phyloP scores from a whole-genome alignment of 208 protist species.

The Sergeia podlipaevii region DNA sequence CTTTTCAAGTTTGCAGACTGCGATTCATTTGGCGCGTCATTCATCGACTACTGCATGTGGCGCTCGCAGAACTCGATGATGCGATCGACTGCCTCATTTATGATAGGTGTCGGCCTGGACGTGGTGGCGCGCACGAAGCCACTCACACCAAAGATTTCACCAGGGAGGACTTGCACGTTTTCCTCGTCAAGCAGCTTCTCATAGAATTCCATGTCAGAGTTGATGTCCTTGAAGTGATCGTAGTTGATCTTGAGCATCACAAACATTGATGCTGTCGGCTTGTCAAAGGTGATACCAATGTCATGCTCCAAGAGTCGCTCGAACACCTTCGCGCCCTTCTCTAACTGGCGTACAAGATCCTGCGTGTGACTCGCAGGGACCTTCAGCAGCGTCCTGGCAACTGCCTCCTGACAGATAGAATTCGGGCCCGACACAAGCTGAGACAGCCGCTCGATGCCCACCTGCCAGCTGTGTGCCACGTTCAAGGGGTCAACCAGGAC shows the following conservation, averaged over 20 bases:
- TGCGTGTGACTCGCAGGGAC: constrained; percentile 42
- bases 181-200: constrained; percentile 79
- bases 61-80: constrained; percentile 75
- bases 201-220: constrained; percentile 79
- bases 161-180: constrained; percentile 88
- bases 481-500: constrained; percentile 64
- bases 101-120: constrained; percentile 56
- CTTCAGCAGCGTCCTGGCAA: constrained; percentile 78
- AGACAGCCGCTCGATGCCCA: constrained; percentile 46
- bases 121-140: constrained; percentile 81
- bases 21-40: too few species aligned
- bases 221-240: constrained; percentile 57
- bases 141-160: constrained; percentile 73
- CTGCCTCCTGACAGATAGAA: constrained; percentile 80
- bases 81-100: constrained; percentile 74
- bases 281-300: constrained; percentile 44
- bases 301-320: constrained; percentile 31
- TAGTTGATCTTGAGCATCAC: constrained; percentile 84
- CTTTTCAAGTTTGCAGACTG: too few species aligned
- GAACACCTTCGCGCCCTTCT: constrained; percentile 33
- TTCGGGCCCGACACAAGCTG: constrained; percentile 89
- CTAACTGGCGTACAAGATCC: constrained; percentile 41
- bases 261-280: constrained; percentile 89
- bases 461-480: constrained; percentile 20
- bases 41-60: too few species aligned